Percentiles rank a stretch among this genome's conserved stretches.
phyloP scores from a whole-genome alignment of 108 stramenopile species.

The Nitzschia palea region DNA sequence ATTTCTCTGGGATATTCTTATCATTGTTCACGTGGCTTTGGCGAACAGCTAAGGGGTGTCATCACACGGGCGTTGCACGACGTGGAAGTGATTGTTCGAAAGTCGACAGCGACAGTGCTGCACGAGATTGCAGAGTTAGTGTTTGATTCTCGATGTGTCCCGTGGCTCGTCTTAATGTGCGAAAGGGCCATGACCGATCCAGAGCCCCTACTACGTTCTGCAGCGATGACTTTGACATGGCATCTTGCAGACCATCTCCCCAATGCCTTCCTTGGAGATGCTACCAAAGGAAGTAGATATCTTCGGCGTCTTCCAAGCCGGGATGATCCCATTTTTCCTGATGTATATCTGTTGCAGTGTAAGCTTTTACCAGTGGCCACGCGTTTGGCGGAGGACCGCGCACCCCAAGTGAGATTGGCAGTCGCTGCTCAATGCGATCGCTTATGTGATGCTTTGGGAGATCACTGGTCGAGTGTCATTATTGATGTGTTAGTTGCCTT shows the following conservation, averaged over 20 bases:
- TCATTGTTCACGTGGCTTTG: neutral
- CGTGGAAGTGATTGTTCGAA: constrained; percentile 84
- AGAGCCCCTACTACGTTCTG: constrained; percentile 82
- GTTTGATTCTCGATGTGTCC: constrained; percentile 77
- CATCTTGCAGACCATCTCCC: constrained; percentile 90
- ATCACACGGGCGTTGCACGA: constrained; percentile 90
- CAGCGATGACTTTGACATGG: constrained; percentile 90
- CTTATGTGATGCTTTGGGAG: constrained; percentile 79
- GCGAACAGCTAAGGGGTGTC: constrained; percentile 76
- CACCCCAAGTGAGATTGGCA: constrained; percentile 76
- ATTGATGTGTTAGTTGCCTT: constrained; percentile 84
- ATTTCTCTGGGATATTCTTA: neutral
- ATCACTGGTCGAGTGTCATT: constrained; percentile 90
- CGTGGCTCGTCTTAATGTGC: constrained; percentile 91
- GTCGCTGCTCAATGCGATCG: constrained; percentile 90
- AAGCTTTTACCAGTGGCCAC: constrained; percentile 89
- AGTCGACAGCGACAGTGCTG: constrained; percentile 82
- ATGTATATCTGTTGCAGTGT: constrained; percentile 88
- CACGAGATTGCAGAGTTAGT: constrained; percentile 89
- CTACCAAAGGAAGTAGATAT: constrained; percentile 81
- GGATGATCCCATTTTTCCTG: constrained; percentile 82
- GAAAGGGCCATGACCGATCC: constrained; percentile 93
- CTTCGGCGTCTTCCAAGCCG: constrained; percentile 77
- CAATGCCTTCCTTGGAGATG: constrained; percentile 87
- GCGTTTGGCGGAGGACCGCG: constrained; percentile 82